Evolutionary conservation across 768 basidiomycete species (phyloP).

Genomic region (Boletus sp.): DNA sequence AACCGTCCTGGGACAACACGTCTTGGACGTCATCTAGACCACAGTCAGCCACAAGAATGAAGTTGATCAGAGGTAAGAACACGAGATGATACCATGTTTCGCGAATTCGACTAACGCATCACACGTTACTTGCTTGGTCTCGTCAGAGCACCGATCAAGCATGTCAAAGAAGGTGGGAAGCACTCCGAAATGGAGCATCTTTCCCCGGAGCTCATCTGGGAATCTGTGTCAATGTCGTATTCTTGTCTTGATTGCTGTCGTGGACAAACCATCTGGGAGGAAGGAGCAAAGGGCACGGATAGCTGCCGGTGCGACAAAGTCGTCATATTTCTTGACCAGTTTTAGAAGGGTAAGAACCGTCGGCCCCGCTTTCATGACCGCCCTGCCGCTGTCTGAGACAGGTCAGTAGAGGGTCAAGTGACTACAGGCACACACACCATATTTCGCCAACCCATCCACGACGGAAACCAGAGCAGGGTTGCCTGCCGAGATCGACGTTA

Average conservation of each 20-base stretch:
- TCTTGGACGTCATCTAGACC: conserved; percentile 8
- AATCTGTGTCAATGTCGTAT: neutral
- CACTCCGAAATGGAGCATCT: conserved; percentile 15
- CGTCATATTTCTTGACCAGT: conserved; percentile 21
- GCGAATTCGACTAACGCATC: conserved; percentile 16
- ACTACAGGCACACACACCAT: conserved; percentile 7
- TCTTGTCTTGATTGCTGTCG: neutral
- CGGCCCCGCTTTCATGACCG: conserved; percentile 1
- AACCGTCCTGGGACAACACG: conserved; percentile 2
- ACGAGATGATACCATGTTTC: conserved; percentile 13
- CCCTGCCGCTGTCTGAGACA: conserved; percentile 5
- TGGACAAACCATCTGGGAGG: conserved; percentile 20
- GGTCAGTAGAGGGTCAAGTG: neutral
- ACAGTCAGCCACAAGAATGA: neutral
- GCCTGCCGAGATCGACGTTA: conserved; percentile 14
- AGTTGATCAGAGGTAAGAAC: neutral
- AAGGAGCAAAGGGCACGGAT: conserved; percentile 24
- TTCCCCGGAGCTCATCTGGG: conserved; percentile 18
- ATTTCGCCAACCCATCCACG: conserved; percentile 13
- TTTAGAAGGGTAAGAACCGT: conserved; percentile 17
- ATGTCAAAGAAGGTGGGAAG: conserved; percentile 19
- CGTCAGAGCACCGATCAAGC: conserved; percentile 20
- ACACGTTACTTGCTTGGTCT: conserved; percentile 15
- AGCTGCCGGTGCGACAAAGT: conserved; percentile 31
- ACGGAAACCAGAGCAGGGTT: conserved; percentile 23